Percentiles rank a stretch among this genome's conserved stretches.
These are phyloP conservation scores for Aspergillus sp. DNA, from an alignment of 2,329 filamentous ascomycete species.

Conservation along the genomic window DNA sequence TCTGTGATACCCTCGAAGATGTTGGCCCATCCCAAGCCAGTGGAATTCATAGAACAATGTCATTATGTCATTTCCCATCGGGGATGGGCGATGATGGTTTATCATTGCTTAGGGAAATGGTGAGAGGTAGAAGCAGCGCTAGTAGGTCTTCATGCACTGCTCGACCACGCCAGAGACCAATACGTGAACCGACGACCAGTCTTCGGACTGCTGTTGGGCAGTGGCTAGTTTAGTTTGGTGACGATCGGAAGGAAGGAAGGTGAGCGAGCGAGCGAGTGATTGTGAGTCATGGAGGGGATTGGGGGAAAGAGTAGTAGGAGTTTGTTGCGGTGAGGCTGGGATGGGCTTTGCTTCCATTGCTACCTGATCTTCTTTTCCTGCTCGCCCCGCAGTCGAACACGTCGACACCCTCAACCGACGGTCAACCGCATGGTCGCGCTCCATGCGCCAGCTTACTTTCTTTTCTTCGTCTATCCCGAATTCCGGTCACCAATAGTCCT, in stretches of 20 bases:
- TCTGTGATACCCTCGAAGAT: slow-evolving; percentile 18
- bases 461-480: neutral
- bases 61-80: neutral
- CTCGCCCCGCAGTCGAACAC: slow-evolving; percentile 4
- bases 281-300: slow-evolving; percentile 5
- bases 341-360: neutral
- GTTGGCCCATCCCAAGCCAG: neutral
- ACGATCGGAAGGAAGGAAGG: neutral
- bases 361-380: neutral
- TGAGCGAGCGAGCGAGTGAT: neutral
- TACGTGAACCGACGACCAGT: neutral
- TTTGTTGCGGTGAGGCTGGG: slow-evolving; percentile 9
- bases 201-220: neutral
- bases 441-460: neutral
- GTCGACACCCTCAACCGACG: slow-evolving; percentile 2
- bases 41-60: neutral
- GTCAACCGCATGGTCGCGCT: slow-evolving; percentile 1
- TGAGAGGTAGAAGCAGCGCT: neutral
- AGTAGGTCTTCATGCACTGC: neutral
- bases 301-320: neutral
- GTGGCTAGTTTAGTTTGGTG: neutral
- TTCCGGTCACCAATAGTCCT: neutral
- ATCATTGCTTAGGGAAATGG: too few relatives aligned
- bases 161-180: neutral
- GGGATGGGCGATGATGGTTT: too few relatives aligned